Evolutionary conservation across 805 yeast species (phyloP).

Genomic region (Candida piceae): DNA sequence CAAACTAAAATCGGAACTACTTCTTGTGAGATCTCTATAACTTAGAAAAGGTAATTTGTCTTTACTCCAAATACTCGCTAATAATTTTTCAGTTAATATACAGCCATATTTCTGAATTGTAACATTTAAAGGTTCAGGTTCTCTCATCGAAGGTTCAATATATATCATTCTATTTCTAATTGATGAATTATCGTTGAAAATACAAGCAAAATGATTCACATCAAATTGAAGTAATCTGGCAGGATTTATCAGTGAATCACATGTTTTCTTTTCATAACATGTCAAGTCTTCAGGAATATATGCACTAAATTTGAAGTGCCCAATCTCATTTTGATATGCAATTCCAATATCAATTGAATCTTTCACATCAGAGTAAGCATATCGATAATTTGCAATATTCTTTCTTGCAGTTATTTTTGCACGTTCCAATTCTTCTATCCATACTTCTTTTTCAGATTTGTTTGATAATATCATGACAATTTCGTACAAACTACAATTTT

Average conservation of each 20-base stretch:
- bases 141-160: background rate
- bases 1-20: slow-evolving; percentile 16
- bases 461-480: slow-evolving; percentile 33
- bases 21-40: slow-evolving; percentile 9
- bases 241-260: background rate
- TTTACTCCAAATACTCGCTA: slow-evolving; percentile 17
- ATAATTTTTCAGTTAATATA: slow-evolving; percentile 21
- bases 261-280: slow-evolving; percentile 3
- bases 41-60: background rate
- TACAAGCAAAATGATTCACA: slow-evolving; percentile 7
- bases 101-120: slow-evolving; percentile 17
- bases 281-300: slow-evolving; percentile 13
- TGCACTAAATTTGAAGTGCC: slow-evolving; percentile 12
- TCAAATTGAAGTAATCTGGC: slow-evolving; percentile 19
- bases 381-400: slow-evolving; percentile 32
- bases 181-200: slow-evolving; percentile 7
- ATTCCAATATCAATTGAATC: slow-evolving; percentile 2
- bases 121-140: slow-evolving; percentile 1
- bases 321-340: background rate
- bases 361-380: slow-evolving; percentile 18
- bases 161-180: slow-evolving; percentile 3
- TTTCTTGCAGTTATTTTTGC: slow-evolving; percentile 12
- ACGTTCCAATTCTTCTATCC: slow-evolving; percentile 33
- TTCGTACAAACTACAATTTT: slow-evolving; percentile 38
- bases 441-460: slow-evolving; percentile 32